Conservation (phyloP, 345 rosid species). For the Gossypium sturtianum region DNA sequence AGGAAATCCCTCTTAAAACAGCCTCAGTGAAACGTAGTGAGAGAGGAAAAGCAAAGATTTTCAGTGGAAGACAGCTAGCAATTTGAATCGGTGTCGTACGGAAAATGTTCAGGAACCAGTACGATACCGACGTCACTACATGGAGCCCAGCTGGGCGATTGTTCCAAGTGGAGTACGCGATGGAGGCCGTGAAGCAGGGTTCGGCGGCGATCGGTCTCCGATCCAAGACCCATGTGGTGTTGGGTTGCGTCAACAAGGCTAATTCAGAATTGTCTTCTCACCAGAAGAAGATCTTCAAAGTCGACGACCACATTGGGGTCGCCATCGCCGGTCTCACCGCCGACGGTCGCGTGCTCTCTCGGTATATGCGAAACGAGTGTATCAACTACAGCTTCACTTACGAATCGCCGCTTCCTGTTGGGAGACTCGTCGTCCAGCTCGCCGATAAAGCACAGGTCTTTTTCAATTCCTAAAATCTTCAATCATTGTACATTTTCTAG, state of each 20-base stretch:
- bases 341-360: conserved; percentile 92
- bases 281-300: conserved; percentile 97
- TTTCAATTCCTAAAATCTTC: background rate
- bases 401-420: conserved; percentile 92
- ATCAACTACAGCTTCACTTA: conserved; percentile 79
- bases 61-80: background rate
- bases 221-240: conserved; percentile 88
- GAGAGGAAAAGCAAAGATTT: background rate
- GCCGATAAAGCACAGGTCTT: conserved; percentile 97
- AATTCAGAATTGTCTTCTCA: conserved; percentile 93
- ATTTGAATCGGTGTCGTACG: background rate
- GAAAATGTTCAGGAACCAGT: conserved; percentile 80
- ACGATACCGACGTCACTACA: conserved; percentile 96
- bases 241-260: conserved; percentile 89
- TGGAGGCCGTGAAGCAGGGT: conserved; percentile 99
- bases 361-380: conserved; percentile 92
- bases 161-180: conserved; percentile 96
- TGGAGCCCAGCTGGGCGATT: conserved; percentile 98
- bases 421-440: conserved; percentile 94
- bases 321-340: conserved; percentile 98
- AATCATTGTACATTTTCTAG: background rate
- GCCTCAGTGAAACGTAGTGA: background rate
- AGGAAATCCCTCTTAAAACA: conserved; percentile 17
- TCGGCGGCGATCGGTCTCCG: conserved; percentile 99
- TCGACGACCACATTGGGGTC: conserved; percentile 94